These are phyloP conservation scores for Drosera capensis DNA, from an alignment of 148 eudicot genomes.

Conservation along the genomic window DNA sequence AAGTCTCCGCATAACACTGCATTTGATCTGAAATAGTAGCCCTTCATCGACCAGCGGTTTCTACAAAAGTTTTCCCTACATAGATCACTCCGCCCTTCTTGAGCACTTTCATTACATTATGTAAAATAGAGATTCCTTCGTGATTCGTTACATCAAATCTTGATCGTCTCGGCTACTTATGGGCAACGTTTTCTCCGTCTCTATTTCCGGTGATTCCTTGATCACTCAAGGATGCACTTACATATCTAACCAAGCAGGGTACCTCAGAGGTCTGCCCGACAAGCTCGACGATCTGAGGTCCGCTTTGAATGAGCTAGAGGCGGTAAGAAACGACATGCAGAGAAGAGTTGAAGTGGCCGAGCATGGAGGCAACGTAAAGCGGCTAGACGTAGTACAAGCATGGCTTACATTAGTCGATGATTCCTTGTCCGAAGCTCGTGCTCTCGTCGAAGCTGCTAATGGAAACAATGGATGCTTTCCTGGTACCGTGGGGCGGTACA, in stretches of 20 bases:
- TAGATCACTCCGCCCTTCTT: too few species aligned
- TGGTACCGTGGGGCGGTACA: slow-evolving; percentile 11
- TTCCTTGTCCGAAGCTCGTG: slow-evolving; percentile 9
- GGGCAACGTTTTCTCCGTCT: not conserved
- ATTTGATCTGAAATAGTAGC: too few species aligned
- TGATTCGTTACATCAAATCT: too few species aligned
- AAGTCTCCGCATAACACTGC: too few species aligned
- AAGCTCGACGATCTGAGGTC: not conserved
- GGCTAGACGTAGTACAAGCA: slow-evolving; percentile 17
- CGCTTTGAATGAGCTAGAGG: slow-evolving; percentile 12
- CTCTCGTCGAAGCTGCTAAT: slow-evolving; percentile 5
- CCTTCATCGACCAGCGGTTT: too few species aligned
- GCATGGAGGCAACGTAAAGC: slow-evolving; percentile 6
- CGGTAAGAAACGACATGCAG: slow-evolving; percentile 17
- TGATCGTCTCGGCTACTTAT: too few species aligned
- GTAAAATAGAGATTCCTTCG: too few species aligned
- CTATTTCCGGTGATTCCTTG: not conserved
- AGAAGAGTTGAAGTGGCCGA: slow-evolving; percentile 17
- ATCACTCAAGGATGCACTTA: not conserved
- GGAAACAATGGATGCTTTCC: not conserved
- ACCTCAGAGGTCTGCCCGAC: not conserved
- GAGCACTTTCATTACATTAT: too few species aligned
- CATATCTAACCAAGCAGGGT: not conserved
- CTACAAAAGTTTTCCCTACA: too few species aligned
- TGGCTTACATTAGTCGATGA: slow-evolving; percentile 23